Conservation (phyloP, 2,329 filamentous ascomycete genomes). For the Aspergillus bombycis region DNA sequence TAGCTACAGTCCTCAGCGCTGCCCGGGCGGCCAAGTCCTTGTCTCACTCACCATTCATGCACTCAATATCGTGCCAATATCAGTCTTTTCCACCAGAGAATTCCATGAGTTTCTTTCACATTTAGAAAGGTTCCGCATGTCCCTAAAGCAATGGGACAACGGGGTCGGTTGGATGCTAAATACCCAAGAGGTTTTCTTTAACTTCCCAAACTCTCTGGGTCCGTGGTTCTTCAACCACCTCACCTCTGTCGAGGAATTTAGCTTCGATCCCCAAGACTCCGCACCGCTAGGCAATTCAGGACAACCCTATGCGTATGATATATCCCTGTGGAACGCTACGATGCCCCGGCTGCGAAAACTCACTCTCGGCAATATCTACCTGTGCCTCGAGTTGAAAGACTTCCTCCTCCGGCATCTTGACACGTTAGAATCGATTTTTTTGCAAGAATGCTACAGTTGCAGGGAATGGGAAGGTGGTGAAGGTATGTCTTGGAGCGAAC, state of each 20-base stretch:
- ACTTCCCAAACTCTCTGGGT: conserved; percentile 1
- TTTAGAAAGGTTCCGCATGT: neutral
- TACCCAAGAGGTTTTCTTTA: neutral
- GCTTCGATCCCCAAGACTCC: conserved; percentile 4
- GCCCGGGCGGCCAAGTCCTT: neutral
- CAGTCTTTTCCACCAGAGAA: neutral
- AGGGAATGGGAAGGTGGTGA: neutral
- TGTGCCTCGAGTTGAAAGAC: neutral
- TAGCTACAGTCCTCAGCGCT: neutral
- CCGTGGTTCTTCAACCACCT: conserved; percentile 9
- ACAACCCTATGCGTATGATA: neutral
- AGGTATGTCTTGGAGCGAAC: neutral
- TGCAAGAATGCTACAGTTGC: neutral
- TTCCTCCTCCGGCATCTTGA: neutral
- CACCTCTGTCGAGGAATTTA: neutral
- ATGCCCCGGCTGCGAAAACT: neutral
- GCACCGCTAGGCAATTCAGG: neutral
- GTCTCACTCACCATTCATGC: conserved; percentile 1
- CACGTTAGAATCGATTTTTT: neutral
- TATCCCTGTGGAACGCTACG: neutral
- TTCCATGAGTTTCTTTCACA: neutral
- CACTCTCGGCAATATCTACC: neutral
- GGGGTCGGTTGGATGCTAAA: conserved; percentile 9
- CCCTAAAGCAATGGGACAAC: neutral
- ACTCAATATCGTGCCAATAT: neutral